phyloP scores from a whole-genome alignment of 495 filamentous ascomycete genomes.

The Melanomma pulvis-pyrius region DNA sequence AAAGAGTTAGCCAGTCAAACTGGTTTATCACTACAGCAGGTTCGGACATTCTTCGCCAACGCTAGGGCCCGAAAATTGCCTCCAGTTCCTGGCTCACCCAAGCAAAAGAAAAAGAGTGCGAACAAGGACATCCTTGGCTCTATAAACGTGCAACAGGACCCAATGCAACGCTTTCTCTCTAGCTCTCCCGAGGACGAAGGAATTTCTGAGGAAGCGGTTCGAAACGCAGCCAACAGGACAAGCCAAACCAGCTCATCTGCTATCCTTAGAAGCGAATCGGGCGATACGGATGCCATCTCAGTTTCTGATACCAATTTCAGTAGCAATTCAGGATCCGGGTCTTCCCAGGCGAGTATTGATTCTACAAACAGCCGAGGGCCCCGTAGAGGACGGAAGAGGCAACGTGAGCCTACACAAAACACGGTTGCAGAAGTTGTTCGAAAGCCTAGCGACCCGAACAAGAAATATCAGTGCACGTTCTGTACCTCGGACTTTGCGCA shows the following conservation, averaged over 20 bases:
- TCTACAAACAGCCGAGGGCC: slow-evolving; percentile 25
- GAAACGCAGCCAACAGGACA: slow-evolving; percentile 5
- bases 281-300: slow-evolving; percentile 17
- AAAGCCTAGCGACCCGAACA: slow-evolving; percentile 11
- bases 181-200: slow-evolving; percentile 36
- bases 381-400: slow-evolving; percentile 29
- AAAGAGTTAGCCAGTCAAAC: slow-evolving; percentile 15
- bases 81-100: not conserved
- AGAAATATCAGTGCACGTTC: slow-evolving; percentile 35
- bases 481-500: slow-evolving; percentile 29
- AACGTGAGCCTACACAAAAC: slow-evolving; percentile 12
- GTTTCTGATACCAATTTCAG: slow-evolving; percentile 13
- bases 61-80: slow-evolving; percentile 28
- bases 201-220: slow-evolving; percentile 26
- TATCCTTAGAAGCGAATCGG: not conserved
- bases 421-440: slow-evolving; percentile 1
- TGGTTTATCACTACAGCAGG: slow-evolving; percentile 19
- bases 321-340: slow-evolving; percentile 19
- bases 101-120: not conserved
- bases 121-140: not conserved
- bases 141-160: slow-evolving; percentile 10
- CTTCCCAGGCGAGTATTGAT: slow-evolving; percentile 30
- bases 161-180: slow-evolving; percentile 34
- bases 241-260: not conserved
- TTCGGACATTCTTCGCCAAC: slow-evolving; percentile 37